Base-by-base conservation (phyloP, 768 basidiomycete species). In the Tylopilus subfusipes region DNA sequence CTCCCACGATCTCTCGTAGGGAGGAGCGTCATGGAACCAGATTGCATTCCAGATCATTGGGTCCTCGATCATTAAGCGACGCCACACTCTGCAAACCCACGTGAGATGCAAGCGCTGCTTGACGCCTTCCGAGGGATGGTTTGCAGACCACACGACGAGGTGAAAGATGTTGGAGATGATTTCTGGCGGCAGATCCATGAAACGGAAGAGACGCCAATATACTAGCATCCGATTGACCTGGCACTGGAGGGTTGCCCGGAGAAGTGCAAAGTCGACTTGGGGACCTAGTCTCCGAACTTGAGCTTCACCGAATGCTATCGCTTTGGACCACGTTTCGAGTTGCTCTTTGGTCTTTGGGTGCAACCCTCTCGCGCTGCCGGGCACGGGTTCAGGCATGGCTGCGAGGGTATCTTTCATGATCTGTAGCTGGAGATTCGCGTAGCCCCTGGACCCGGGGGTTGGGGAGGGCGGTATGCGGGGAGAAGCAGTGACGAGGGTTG, bases 121-220 rank as follows among this genome's bases (percentile, higher is more conserved):
- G 19, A 78, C 69, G 12, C 75, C 74, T 22, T 64, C 57, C 6
- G 58, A 52, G 16, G 76, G 72, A 40, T 72, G 61, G 40, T 60
- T 57, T 21, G 74, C 62, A n/a, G 80, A 77, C 85, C 82, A 86
- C 38, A 75, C 75, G 34, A 82, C 77, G 60, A 73, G 73, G 54
- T 81, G 84, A 60, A 90, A 80, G 59, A 90, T 85, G 54, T 81
- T 77, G 69, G 68, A 71, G 55, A 89, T 70, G 52, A 90, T 82
- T 65, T 90, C 88, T 29, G 74, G 66, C 3, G 88, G 88, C 4
- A 89, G 75, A 31, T 82, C 76, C 68, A 79, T 80, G 56, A 88
- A 71, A 42, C 78, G 79, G 66, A 87, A 86, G 31, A 72, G 70
- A 34, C 67, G 67, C 71, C 74, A 78, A 47, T 68, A 67, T 3